These are phyloP conservation scores for Thozetella sp. DNA, from an alignment of 495 filamentous ascomycete species.

Conservation along the genomic window DNA sequence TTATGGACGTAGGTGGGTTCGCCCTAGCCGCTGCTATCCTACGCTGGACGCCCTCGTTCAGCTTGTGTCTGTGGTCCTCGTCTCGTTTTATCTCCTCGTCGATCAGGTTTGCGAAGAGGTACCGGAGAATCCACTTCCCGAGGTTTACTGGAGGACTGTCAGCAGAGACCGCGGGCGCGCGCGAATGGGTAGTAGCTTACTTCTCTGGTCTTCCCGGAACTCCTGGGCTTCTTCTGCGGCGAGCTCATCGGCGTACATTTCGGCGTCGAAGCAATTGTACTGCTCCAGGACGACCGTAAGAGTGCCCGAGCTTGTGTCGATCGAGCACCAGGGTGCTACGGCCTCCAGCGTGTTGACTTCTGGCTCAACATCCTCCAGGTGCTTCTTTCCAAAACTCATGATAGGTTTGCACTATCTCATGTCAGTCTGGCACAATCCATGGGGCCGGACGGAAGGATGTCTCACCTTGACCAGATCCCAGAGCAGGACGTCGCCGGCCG, in stretches of 20 bases:
- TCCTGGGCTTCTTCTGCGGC: slow-evolving; percentile 70
- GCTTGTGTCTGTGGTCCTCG: slow-evolving; percentile 64
- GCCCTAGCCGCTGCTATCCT: slow-evolving; percentile 49
- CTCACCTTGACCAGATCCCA: slow-evolving; percentile 88
- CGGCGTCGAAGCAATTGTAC: slow-evolving; percentile 96
- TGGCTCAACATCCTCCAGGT: slow-evolving; percentile 88
- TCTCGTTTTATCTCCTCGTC: slow-evolving; percentile 88
- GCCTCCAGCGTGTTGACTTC: slow-evolving; percentile 87
- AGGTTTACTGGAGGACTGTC: slow-evolving; percentile 71
- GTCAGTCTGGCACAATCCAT: slow-evolving; percentile 13
- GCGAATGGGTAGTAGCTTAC: slow-evolving; percentile 50
- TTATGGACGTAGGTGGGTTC: slow-evolving; percentile 66
- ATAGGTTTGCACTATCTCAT: slow-evolving; percentile 73
- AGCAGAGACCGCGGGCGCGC: not conserved
- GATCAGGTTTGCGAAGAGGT: slow-evolving; percentile 87
- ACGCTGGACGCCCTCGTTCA: slow-evolving; percentile 64
- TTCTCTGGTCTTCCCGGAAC: slow-evolving; percentile 92
- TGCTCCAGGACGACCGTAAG: slow-evolving; percentile 90
- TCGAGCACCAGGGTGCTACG: slow-evolving; percentile 92
- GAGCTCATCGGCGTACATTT: slow-evolving; percentile 93
- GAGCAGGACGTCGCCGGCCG: slow-evolving; percentile 91
- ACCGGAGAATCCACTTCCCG: slow-evolving; percentile 94
- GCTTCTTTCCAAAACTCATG: slow-evolving; percentile 85
- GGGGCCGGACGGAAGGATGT: slow-evolving; percentile 12
- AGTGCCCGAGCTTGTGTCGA: slow-evolving; percentile 90